Evolutionary conservation across 495 filamentous ascomycete species (phyloP).

Genomic region (Pyrenula massariospora): DNA sequence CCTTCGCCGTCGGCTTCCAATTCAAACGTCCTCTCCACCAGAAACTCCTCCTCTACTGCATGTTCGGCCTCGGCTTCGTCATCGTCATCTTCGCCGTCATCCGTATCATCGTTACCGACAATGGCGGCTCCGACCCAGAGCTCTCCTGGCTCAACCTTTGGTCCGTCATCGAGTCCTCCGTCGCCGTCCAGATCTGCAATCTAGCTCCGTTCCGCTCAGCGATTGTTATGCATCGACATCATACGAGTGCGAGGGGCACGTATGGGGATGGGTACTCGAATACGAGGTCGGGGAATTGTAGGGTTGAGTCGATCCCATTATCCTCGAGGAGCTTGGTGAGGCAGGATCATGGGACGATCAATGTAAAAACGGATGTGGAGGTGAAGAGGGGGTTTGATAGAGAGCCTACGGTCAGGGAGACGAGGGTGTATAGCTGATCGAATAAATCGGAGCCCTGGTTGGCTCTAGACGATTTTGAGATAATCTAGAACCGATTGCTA

Average conservation of each 20-base stretch:
- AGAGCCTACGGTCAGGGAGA: not conserved
- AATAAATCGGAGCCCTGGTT: too few relatives aligned
- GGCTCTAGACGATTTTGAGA: too few relatives aligned
- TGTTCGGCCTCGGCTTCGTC: constrained; percentile 21
- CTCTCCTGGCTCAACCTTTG: not conserved
- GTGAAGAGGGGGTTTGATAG: not conserved
- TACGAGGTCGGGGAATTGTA: not conserved
- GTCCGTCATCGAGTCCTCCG: not conserved
- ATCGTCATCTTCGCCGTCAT: constrained; percentile 21
- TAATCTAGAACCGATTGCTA: not conserved
- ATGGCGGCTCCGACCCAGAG: constrained; percentile 11
- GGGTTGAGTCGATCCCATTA: not conserved
- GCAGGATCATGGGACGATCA: not conserved
- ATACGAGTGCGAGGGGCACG: not conserved
- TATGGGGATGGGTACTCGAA: not conserved
- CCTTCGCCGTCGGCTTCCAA: constrained; percentile 17
- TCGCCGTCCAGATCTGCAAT: not conserved
- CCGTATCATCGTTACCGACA: constrained; percentile 18
- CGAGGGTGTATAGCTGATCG: not conserved
- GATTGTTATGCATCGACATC: not conserved
- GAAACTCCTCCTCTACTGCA: constrained; percentile 17
- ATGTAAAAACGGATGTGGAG: not conserved
- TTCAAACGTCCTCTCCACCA: constrained; percentile 16
- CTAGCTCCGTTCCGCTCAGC: not conserved
- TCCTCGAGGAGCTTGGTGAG: not conserved